Base-by-base conservation (phyloP, 768 basidiomycete genomes). In the Strobilomyces dryophilus region DNA sequence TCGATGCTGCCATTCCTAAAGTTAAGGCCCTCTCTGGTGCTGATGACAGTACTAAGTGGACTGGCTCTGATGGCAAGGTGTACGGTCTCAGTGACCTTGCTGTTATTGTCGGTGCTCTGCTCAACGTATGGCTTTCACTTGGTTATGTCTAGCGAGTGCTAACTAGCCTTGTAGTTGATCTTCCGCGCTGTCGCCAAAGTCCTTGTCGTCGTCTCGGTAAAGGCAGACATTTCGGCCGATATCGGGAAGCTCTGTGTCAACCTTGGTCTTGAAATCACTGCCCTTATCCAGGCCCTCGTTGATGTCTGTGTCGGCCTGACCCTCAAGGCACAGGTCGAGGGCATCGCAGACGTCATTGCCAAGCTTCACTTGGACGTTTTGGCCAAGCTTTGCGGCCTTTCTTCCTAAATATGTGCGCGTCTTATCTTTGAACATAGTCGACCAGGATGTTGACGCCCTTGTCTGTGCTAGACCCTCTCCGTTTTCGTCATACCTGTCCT, bases 231-330 rank as follows among this genome's bases (percentile, higher is more conserved):
- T 4, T 24, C 17, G 8, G 24, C n/a, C 5, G 27, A 50, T 3
- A 42, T 49, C 21, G 36, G 29, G 15, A 54, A 40, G 8, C 42
- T 56, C 45, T 35, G 56, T 20, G 15, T 39, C 10, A 60, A 51
- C 11, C 54, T 72, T 26, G 44, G 62, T n/a, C 12, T 35, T 39
- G 29, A 66, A 1, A 57, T 72, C 15, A 49, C 45, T 12, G 37
- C 9, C 26, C 61, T 73, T 31, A 61, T 65, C 21, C 35, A 21
- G 2, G 40, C 2, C 27, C 24, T 43, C 26, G 8, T 26, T 5
- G 41, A 3, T 17, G 24, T 27, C 17, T 12, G 15, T 43, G 26
- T 5, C 26, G 42, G 8, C 8, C 4, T 41, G 12, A 5, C 20
- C 20, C 40, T 41, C 10, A 7, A 20, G 7, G 40, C 21, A 15